A percentile compares a stretch with the other conserved stretches of the same genome.
These are phyloP conservation scores for Pneumocystis canis DNA, from an alignment of 1,139 yeast species.

Conservation along the genomic window DNA sequence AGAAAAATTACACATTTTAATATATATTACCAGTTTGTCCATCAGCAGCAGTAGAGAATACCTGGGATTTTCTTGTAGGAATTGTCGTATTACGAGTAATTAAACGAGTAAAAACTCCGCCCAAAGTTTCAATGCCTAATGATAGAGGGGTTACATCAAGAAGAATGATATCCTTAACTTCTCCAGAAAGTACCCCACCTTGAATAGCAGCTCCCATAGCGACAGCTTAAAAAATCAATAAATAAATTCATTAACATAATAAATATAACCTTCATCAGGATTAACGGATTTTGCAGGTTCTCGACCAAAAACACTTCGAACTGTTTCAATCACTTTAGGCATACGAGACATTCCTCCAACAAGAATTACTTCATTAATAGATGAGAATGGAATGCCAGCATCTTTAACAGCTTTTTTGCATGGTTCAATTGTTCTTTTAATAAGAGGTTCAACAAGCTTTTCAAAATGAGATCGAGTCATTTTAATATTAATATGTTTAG, in stretches of 20 bases:
- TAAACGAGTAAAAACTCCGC: constrained; percentile 96
- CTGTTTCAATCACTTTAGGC: constrained; percentile 99
- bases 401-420: constrained; percentile 97
- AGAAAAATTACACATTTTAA: background rate
- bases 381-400: constrained; percentile 74
- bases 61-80: constrained; percentile 93
- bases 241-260: background rate
- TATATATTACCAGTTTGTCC: constrained; percentile 56
- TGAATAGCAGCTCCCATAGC: constrained; percentile 99
- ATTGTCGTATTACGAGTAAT: constrained; percentile 96
- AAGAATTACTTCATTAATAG: constrained; percentile 83
- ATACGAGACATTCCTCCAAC: constrained; percentile 99
- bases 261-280: constrained; percentile 60
- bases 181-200: constrained; percentile 98
- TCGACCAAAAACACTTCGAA: constrained; percentile 78
- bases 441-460: constrained; percentile 73
- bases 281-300: constrained; percentile 97
- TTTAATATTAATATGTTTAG: constrained; percentile 94
- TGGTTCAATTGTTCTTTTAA: constrained; percentile 90
- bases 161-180: constrained; percentile 85
- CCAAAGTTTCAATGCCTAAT: constrained; percentile 95
- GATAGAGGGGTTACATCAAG: constrained; percentile 96
- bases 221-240: constrained; percentile 40
- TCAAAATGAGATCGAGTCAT: constrained; percentile 88
- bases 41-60: constrained; percentile 96